Evolutionary conservation across 257 asterid genomes (phyloP).

Genomic region (Scutellaria galericulata): DNA sequence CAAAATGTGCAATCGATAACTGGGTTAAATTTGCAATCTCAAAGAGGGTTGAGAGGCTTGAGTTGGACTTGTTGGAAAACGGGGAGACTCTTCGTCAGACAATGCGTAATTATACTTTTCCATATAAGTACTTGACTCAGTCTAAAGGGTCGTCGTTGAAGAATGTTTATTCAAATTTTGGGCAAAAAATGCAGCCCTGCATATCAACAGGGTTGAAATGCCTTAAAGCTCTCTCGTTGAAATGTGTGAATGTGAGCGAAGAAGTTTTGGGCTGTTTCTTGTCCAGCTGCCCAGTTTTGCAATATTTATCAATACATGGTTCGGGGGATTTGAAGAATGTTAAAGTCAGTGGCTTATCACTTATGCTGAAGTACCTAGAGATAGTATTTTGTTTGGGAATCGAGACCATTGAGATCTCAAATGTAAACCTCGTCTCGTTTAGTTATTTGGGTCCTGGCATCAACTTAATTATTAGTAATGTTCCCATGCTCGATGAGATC

Average conservation of each 20-base stretch:
- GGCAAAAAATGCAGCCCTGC: slow-evolving; percentile 18
- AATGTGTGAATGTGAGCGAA: slow-evolving; percentile 50
- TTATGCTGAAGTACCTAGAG: slow-evolving; percentile 47
- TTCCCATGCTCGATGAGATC: slow-evolving; percentile 54
- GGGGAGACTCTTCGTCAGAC: slow-evolving; percentile 53
- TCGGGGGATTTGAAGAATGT: slow-evolving; percentile 43
- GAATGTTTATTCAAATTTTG: slow-evolving; percentile 31
- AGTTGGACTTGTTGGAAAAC: slow-evolving; percentile 55
- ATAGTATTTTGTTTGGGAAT: slow-evolving; percentile 37
- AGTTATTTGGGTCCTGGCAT: slow-evolving; percentile 45
- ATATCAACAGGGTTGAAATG: slow-evolving; percentile 37
- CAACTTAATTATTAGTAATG: slow-evolving; percentile 43
- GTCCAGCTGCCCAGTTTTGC: slow-evolving; percentile 43
- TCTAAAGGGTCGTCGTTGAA: slow-evolving; percentile 37
- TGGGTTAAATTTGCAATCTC: slow-evolving; percentile 55
- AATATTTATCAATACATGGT: slow-evolving; percentile 41
- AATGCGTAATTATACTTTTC: slow-evolving; percentile 48
- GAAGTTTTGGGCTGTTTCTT: slow-evolving; percentile 46
- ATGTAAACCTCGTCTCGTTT: slow-evolving; percentile 51
- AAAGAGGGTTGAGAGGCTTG: slow-evolving; percentile 50
- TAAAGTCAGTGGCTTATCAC: slow-evolving; percentile 42
- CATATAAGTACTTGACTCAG: slow-evolving; percentile 41
- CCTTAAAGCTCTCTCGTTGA: slow-evolving; percentile 45
- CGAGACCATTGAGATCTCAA: slow-evolving; percentile 41
- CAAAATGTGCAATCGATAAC: slow-evolving; percentile 49